phyloP scores from a whole-genome alignment of 2,329 filamentous ascomycete genomes.

The Fusarium pseudocircinatum region DNA sequence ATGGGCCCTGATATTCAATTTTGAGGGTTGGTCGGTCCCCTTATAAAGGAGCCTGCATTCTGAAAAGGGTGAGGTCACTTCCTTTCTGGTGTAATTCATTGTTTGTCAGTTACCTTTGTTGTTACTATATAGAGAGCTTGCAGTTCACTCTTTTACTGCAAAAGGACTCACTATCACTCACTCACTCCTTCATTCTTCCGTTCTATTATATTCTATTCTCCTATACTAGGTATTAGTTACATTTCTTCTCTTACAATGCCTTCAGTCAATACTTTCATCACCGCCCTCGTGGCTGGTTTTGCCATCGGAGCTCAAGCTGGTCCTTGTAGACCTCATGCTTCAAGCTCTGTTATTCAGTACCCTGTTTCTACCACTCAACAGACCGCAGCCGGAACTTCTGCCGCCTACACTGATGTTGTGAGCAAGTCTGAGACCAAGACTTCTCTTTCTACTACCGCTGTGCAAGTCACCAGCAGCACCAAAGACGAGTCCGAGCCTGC shows the following conservation, averaged over 20 bases:
- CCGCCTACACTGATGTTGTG: not conserved
- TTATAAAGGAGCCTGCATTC: conserved; percentile 31
- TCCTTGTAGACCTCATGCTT: conserved; percentile 27
- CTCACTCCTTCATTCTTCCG: not conserved
- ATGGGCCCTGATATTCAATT: conserved; percentile 28
- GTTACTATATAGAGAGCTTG: conserved; percentile 29
- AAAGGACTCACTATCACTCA: not conserved
- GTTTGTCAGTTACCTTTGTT: conserved; percentile 2
- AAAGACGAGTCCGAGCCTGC: conserved; percentile 3
- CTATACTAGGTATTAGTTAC: not conserved
- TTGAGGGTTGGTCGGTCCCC: conserved; percentile 26
- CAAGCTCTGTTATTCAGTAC: conserved; percentile 3
- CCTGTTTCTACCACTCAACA: not conserved
- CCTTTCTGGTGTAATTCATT: not conserved
- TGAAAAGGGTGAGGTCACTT: conserved; percentile 1
- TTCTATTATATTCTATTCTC: conserved; percentile 3
- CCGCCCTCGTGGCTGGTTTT: conserved; percentile 27
- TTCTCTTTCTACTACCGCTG: conserved; percentile 1
- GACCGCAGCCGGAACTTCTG: not conserved
- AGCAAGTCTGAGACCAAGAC: not conserved
- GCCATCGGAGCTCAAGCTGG: conserved; percentile 23
- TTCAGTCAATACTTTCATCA: conserved; percentile 20
- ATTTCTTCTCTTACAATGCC: conserved; percentile 15
- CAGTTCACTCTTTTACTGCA: conserved; percentile 28
- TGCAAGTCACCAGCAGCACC: conserved; percentile 1